Conservation (phyloP, 768 basidiomycete species). For the Russula sp. region DNA sequence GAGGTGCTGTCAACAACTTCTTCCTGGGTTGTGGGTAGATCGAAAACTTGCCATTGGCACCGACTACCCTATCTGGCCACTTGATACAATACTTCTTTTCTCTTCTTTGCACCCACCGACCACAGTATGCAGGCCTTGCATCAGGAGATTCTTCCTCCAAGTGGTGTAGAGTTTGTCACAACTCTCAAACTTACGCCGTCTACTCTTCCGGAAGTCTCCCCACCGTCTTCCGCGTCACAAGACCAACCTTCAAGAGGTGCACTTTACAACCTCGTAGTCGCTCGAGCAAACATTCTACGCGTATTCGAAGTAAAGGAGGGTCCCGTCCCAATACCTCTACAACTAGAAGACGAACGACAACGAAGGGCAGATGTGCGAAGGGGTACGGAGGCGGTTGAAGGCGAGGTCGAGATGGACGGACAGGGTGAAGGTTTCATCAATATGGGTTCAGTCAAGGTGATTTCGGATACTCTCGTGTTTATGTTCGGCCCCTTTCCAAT, state of each 20-base stretch:
- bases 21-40: constrained; percentile 13
- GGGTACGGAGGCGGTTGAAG: constrained; percentile 72
- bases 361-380: constrained; percentile 52
- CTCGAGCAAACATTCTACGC: constrained; percentile 75
- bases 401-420: constrained; percentile 75
- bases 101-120: constrained; percentile 11
- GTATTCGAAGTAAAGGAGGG: constrained; percentile 87
- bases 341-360: constrained; percentile 61
- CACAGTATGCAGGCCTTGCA: constrained; percentile 64
- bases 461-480: constrained; percentile 39
- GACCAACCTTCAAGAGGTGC: constrained; percentile 49
- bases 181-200: constrained; percentile 70
- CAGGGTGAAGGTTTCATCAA: constrained; percentile 79
- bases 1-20: constrained; percentile 1
- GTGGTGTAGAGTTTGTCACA: constrained; percentile 77
- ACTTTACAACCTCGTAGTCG: constrained; percentile 86
- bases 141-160: constrained; percentile 78
- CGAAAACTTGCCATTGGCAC: constrained; percentile 7
- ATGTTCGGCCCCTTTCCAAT: constrained; percentile 33
- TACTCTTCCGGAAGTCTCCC: constrained; percentile 38
- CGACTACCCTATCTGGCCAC: constrained; percentile 7
- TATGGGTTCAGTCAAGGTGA: constrained; percentile 71
- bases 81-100: not conserved
- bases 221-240: constrained; percentile 39
- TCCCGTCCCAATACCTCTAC: constrained; percentile 51